These are phyloP conservation scores for Boletus patriciae DNA, from an alignment of 768 basidiomycete species.

Conservation along the genomic window DNA sequence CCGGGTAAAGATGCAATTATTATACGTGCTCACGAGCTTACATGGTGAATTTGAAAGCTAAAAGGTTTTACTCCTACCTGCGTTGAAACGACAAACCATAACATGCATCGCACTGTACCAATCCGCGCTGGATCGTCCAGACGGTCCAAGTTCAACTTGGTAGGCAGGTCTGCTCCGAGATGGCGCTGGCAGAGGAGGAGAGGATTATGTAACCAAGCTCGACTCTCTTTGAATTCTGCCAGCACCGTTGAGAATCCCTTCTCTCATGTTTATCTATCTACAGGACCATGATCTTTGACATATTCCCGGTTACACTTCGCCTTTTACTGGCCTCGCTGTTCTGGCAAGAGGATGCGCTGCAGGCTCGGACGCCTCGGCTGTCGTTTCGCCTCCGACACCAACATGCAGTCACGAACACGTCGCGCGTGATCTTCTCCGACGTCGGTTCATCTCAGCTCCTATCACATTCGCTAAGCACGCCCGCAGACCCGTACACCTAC, in stretches of 20 bases:
- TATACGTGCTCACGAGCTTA: neutral
- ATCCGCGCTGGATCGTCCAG: neutral
- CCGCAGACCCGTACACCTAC: slow-evolving; percentile 37
- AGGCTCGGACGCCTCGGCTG: slow-evolving; percentile 40
- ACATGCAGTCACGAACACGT: slow-evolving; percentile 55
- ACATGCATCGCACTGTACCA: neutral
- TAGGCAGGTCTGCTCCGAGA: no score
- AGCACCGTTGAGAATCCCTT: neutral
- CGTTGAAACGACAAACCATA: no score
- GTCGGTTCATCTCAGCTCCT: slow-evolving; percentile 36
- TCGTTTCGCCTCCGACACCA: slow-evolving; percentile 66
- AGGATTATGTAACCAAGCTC: slow-evolving; percentile 11
- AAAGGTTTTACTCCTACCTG: neutral
- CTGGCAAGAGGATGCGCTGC: slow-evolving; percentile 28
- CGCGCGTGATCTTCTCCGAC: slow-evolving; percentile 61
- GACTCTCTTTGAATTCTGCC: no score
- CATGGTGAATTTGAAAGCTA: neutral
- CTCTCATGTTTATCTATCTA: neutral
- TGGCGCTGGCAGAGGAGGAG: neutral
- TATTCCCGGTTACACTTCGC: slow-evolving; percentile 34
- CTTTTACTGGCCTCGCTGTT: slow-evolving; percentile 43
- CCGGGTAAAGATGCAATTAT: neutral
- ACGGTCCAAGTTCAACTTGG: neutral
- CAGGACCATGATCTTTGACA: slow-evolving; percentile 19
- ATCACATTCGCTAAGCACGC: slow-evolving; percentile 24